Base-by-base conservation (phyloP, 1,284 basidiomycete species). In the Leccinum fallax region DNA sequence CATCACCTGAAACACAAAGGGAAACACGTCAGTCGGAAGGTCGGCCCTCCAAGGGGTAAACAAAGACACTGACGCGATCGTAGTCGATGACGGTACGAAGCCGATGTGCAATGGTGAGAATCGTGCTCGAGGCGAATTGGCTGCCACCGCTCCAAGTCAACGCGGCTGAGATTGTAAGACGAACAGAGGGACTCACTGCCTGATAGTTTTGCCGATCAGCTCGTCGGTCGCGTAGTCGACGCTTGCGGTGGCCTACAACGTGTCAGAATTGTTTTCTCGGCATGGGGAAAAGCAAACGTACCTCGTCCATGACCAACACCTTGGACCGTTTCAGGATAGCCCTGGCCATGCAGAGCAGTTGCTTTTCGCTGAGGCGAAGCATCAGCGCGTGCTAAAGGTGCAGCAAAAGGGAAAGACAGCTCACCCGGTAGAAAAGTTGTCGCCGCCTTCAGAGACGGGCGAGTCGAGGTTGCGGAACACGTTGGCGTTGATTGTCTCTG, bases 361-460 rank as follows among this genome's bases (percentile, higher is more conserved):
- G 87, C 65, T 87, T 85, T 70, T 89, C 83, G 15, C 79, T 80
- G 36, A 2, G 34, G 15, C 15, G 8, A 26, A 28, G 16, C 16
- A 2, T 26, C 9, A 52, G 8, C 9, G 16, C 4, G 8, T 30
- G 26, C 9, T 9, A 5, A 30, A 28, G 9, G 26, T 16, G 26
- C 5, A 26, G 24, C 13, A 16, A 28, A 16, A 10, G 9, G 9
- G 51, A 5, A 7, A 9, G 26, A 16, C 4, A 26, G 55, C 83
- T 53, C 67, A 90, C 89, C 95, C 95, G 7, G 91, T 90, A 0
- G 91, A 94, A 74, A 97, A 96, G 76, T 97, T 97, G 52, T 96
- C 94, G n/a, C 94, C 94, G 2, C 90, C 90, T 76, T 94, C 93
- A 2, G 90, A 91, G 11, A 97, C 94, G 16, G 86, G 76, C 1